These are phyloP conservation scores for Monosporascus sp. DNA, from an alignment of 2,329 filamentous ascomycete genomes.

Conservation along the genomic window DNA sequence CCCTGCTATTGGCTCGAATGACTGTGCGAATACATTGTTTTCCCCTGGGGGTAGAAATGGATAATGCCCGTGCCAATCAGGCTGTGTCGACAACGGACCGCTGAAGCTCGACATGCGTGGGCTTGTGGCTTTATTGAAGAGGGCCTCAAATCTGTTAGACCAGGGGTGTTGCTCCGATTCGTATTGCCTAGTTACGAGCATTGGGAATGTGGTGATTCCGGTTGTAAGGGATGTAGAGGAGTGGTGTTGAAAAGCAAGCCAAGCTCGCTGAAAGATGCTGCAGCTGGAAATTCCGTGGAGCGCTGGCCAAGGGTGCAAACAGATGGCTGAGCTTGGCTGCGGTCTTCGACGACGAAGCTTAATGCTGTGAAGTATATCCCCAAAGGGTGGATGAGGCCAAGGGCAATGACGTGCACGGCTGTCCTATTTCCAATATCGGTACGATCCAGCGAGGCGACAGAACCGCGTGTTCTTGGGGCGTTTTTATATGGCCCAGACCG, in stretches of 20 bases:
- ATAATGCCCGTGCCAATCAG: conserved; percentile 53
- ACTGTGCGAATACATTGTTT: conserved; percentile 37
- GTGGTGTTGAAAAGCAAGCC: conserved; percentile 8
- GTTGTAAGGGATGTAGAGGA: not conserved
- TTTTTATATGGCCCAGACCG: not conserved
- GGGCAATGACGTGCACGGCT: not conserved
- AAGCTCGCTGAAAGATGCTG: conserved; percentile 9
- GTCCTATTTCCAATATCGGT: not conserved
- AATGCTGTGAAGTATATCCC: not conserved
- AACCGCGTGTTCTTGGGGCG: not conserved
- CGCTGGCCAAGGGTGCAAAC: not conserved
- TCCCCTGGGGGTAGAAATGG: conserved; percentile 43
- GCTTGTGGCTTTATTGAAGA: conserved; percentile 38
- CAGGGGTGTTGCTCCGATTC: conserved; percentile 50
- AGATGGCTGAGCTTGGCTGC: not conserved
- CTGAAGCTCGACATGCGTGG: conserved; percentile 56
- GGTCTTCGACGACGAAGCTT: not conserved
- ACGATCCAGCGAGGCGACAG: not conserved
- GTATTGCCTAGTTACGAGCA: conserved; percentile 51
- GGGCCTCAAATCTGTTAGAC: conserved; percentile 47
- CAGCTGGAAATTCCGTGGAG: not conserved
- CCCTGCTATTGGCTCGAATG: conserved; percentile 36
- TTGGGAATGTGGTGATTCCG: conserved; percentile 32
- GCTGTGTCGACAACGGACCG: conserved; percentile 45
- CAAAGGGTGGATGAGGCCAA: not conserved